Conservation (phyloP, 352 stramenopile genomes). For the Phytophthora citrophthora region DNA sequence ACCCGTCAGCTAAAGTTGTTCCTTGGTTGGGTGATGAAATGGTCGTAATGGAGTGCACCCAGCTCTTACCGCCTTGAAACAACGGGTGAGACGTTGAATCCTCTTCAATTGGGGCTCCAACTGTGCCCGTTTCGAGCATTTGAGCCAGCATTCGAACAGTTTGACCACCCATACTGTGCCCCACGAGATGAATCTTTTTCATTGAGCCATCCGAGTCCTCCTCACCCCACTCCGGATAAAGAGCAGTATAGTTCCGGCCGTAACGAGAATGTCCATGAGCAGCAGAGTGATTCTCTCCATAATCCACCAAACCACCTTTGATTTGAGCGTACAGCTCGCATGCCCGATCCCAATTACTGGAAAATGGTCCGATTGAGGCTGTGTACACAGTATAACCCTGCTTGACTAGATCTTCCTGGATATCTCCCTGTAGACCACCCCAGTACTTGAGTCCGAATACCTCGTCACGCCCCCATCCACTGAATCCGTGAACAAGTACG, state of each 20-base stretch:
- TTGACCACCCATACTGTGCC: not conserved
- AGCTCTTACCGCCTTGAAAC: not conserved
- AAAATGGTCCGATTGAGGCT: not conserved
- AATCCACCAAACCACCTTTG: slow-evolving; percentile 46
- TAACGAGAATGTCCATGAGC: not conserved
- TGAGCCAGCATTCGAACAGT: not conserved
- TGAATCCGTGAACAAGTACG: not conserved
- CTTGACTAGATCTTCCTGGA: not conserved
- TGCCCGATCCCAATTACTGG: slow-evolving; percentile 24
- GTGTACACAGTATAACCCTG: not conserved
- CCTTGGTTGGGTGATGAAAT: not conserved
- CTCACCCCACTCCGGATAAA: not conserved
- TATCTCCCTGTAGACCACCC: not conserved
- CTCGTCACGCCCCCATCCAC: not conserved
- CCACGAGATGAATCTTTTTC: not conserved
- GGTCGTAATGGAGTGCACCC: not conserved
- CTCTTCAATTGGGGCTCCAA: not conserved
- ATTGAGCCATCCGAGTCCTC: not conserved
- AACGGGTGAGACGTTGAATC: not conserved
- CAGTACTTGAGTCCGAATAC: not conserved
- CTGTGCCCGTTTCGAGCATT: not conserved
- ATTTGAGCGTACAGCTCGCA: slow-evolving; percentile 62
- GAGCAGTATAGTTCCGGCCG: not conserved
- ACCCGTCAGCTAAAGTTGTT: not conserved
- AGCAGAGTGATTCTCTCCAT: slow-evolving; percentile 31